Evolutionary conservation across 2,329 filamentous ascomycete genomes (phyloP), one percentile per base, ranked within the genome.

Genomic region (Delphinella strobiligena): DNA sequence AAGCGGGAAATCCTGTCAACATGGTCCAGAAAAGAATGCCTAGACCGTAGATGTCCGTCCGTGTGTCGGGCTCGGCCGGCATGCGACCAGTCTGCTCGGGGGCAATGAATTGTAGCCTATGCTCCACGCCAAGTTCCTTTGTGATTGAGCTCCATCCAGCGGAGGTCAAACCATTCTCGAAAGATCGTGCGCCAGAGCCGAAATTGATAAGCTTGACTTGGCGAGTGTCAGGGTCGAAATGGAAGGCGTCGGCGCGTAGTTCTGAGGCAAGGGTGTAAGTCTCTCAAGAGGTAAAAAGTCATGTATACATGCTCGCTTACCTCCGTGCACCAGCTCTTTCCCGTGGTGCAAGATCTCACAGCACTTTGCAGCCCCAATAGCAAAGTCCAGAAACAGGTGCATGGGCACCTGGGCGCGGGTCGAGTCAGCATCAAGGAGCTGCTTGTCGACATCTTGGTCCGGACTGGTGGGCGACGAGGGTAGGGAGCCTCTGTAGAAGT

Each of bases 61-160:
- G 75, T 32, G 75, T 84, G 60, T 95, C 89, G 1, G 89, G 89
- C 58, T 95, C 88, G 3, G 84, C 86, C 2, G 87, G 84, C 73
- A 95, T 82, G 15, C 89, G 79, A 11, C 89, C 89, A 2, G 89
- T 95, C 64, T 95, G 89, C 56, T 96, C 89, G 0, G 89, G 88
- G 34, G 87, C 89, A 55, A 95, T 93, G 55, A 86, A 95, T 37
- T 88, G 77, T 15, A 96, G 68, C 60, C 93, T 94, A 54, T 88
- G 80, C 61, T 86, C 87, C 31, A 87, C 84, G 2, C 88, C 88
- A 5, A 87, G 63, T 56, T 95, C 84, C 44, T 82, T 80, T 10
- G 84, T 89, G 8, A 95, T 63, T 1, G 74, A 74, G 9, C 81
- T 83, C 89, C 89, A 96, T 24, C 87, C 87, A 15, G 82, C 80